phyloP scores from a whole-genome alignment of 208 protist genomes.

The Trypanosoma boissoni region DNA sequence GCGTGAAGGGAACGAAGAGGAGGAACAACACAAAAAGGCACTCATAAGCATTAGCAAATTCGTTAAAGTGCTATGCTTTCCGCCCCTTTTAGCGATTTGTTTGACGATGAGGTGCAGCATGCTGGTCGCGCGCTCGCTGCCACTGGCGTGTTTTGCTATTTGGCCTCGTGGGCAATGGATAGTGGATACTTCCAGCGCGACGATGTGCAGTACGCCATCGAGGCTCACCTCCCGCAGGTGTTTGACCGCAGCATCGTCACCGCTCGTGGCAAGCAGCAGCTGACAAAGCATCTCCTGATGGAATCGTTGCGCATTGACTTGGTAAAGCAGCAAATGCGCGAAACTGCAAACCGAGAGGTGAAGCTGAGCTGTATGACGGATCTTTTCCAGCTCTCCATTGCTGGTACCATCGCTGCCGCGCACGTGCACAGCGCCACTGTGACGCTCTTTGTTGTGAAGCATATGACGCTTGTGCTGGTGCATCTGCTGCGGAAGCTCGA shows the following conservation, averaged over 20 bases:
- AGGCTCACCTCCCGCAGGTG: constrained; percentile 63
- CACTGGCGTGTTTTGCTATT: constrained; percentile 37
- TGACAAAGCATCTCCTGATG: constrained; percentile 42
- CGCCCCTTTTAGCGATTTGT: constrained; percentile 20
- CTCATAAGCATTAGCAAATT: not conserved
- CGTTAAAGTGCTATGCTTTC: not conserved
- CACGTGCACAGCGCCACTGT: constrained; percentile 72
- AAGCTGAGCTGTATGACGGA: constrained; percentile 42
- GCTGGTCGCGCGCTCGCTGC: constrained; percentile 44
- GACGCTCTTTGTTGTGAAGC: constrained; percentile 57
- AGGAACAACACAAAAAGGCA: not conserved
- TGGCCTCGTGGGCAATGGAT: constrained; percentile 14
- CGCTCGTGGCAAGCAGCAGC: constrained; percentile 45
- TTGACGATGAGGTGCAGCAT: constrained; percentile 26
- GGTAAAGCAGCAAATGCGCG: constrained; percentile 48
- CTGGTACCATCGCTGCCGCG: constrained; percentile 47
- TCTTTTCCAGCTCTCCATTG: constrained; percentile 48
- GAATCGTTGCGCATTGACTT: constrained; percentile 35
- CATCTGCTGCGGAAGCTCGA: constrained; percentile 59
- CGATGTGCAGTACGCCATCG: constrained; percentile 63
- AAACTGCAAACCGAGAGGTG: constrained; percentile 32
- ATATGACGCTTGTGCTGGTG: constrained; percentile 63
- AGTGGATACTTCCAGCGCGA: constrained; percentile 25
- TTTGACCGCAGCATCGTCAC: constrained; percentile 74
- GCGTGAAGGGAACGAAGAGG: too few relatives aligned